Percentiles rank a stretch among this genome's conserved stretches.
Conservation (phyloP, 345 rosid species). For the Dipteronia dyeriana region DNA sequence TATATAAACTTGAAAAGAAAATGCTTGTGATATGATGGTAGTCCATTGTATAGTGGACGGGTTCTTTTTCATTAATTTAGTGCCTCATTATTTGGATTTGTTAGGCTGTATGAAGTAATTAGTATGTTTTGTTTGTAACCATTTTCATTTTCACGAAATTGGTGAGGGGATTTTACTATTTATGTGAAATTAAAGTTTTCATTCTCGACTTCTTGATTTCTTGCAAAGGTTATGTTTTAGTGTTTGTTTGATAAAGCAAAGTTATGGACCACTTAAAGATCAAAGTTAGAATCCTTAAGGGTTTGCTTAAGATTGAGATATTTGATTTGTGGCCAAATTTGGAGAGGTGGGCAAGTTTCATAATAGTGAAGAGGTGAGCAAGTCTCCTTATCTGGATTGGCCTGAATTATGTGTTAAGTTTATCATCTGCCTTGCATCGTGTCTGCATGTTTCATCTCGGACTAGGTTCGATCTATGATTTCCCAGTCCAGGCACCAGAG, state of each 20-base stretch:
- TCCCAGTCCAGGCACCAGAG: background rate
- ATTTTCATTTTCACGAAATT: background rate
- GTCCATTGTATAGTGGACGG: background rate
- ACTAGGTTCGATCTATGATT: background rate
- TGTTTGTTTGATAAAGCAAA: background rate
- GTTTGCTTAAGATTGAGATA: background rate
- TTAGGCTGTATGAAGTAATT: background rate
- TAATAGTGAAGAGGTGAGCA: background rate
- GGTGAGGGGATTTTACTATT: background rate
- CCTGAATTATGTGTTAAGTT: background rate
- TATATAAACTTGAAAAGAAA: background rate
- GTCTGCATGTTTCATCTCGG: background rate
- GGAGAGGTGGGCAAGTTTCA: background rate
- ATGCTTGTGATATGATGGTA: background rate
- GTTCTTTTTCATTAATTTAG: background rate
- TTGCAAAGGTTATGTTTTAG: background rate
- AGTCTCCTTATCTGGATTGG: background rate
- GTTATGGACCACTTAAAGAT: background rate
- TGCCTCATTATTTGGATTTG: background rate
- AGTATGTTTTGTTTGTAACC: background rate
- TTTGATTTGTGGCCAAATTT: background rate
- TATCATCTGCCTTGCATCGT: background rate
- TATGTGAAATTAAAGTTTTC: background rate
- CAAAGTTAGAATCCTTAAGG: background rate
- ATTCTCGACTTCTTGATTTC: background rate